These are phyloP conservation scores for Aquanectria penicillioides DNA, from an alignment of 2,329 filamentous ascomycete species.

Conservation along the genomic window DNA sequence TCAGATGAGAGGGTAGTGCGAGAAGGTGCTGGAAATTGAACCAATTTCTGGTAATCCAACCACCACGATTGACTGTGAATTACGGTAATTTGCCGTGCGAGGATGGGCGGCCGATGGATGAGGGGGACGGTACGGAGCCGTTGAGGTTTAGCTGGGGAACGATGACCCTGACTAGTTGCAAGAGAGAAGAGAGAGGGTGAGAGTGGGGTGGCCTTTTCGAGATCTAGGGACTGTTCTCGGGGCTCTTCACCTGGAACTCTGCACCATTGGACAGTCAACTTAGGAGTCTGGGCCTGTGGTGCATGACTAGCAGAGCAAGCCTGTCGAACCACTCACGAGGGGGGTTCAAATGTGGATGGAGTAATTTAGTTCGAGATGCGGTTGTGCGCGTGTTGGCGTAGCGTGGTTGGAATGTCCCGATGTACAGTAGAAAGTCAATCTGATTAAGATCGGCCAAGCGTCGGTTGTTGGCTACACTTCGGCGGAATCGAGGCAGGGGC, in stretches of 20 bases:
- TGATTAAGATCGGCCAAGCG: conserved; percentile 19
- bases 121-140: background rate
- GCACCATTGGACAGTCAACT: too few species aligned
- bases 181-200: too few species aligned
- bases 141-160: background rate
- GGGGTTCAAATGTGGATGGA: conserved; percentile 1
- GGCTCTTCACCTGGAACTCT: background rate
- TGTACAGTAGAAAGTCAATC: conserved; percentile 1
- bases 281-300: background rate
- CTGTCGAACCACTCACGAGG: background rate
- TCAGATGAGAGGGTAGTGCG: conserved; percentile 4
- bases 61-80: background rate
- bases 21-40: conserved; percentile 19
- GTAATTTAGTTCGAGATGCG: conserved; percentile 8
- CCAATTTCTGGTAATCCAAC: conserved; percentile 18
- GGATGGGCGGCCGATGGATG: conserved; percentile 1
- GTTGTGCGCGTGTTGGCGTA: conserved; percentile 10
- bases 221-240: background rate
- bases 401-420: background rate
- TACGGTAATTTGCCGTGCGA: too few species aligned
- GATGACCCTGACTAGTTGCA: background rate
- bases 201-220: conserved; percentile 4
- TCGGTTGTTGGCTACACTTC: conserved; percentile 5
- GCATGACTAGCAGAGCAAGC: conserved; percentile 5
- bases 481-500: background rate